Evolutionary conservation across 2,329 filamentous ascomycete genomes (phyloP).

Genomic region (Dactylella cylindrospora): DNA sequence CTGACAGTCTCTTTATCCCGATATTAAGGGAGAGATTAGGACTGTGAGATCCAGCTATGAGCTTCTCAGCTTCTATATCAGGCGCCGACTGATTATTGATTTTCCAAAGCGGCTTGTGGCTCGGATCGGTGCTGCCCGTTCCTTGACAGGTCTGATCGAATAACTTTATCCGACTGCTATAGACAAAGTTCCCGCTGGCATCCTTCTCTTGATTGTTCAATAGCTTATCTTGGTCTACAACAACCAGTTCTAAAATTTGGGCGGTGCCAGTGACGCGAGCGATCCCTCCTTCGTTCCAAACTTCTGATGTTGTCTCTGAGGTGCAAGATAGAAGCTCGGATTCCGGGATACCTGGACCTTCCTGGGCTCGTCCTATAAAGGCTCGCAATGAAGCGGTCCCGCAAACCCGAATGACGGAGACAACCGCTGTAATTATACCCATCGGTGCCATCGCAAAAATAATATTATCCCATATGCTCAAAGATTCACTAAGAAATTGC

Average conservation of each 20-base stretch:
- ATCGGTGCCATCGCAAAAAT: constrained; percentile 56
- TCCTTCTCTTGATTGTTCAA: too few relatives aligned
- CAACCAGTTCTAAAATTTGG: constrained; percentile 23
- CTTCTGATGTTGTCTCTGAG: constrained; percentile 19
- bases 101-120: too few relatives aligned
- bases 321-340: constrained; percentile 29
- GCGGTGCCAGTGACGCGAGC: constrained; percentile 25
- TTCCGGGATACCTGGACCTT: constrained; percentile 20
- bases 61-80: too few relatives aligned
- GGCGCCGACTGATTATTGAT: too few relatives aligned
- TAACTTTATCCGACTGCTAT: constrained; percentile 1
- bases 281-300: constrained; percentile 33
- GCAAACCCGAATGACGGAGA: constrained; percentile 49
- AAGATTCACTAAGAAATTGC: constrained; percentile 52
- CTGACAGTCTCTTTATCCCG: constrained; percentile 20
- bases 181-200: too few relatives aligned
- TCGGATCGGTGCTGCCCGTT: too few relatives aligned
- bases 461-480: constrained; percentile 52
- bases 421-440: constrained; percentile 53
- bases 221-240: too few relatives aligned
- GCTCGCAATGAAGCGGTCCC: constrained; percentile 14
- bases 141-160: too few relatives aligned
- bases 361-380: constrained; percentile 23
- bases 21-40: constrained; percentile 39
- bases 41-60: constrained; percentile 7